phyloP scores from a whole-genome alignment of 2,329 filamentous ascomycete species.

The Coniochaeta ligniaria region DNA sequence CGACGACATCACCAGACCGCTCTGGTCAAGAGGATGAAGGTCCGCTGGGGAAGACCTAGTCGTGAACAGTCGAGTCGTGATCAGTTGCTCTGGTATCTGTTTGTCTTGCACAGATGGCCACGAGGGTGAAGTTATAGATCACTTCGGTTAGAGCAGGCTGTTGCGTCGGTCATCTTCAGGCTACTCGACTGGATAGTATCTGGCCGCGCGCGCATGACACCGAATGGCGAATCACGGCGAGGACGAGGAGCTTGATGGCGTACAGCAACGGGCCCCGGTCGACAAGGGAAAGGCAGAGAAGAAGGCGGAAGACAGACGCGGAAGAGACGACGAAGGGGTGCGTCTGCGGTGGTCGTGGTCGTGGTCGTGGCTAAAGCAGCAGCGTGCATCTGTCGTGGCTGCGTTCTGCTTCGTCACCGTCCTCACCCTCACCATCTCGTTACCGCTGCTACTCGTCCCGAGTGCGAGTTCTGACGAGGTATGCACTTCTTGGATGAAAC shows the following conservation, averaged over 20 bases:
- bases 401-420: not conserved
- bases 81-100: not conserved
- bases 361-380: not conserved
- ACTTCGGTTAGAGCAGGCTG: not conserved
- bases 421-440: not conserved
- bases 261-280: not conserved
- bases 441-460: not conserved
- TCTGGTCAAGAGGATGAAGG: not conserved
- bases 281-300: not conserved
- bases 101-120: not conserved
- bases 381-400: not conserved
- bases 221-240: not conserved
- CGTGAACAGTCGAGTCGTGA: not conserved
- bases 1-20: conserved; percentile 1
- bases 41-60: not conserved
- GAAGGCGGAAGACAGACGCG: not conserved
- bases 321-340: not conserved
- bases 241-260: not conserved
- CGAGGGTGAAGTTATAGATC: not conserved
- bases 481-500: not conserved
- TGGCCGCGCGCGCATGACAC: not conserved
- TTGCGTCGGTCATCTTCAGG: not conserved
- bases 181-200: not conserved
- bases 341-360: not conserved
- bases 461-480: not conserved